These are phyloP conservation scores for Beauveria sp. DNA, from an alignment of 2,329 filamentous ascomycete species.

Conservation along the genomic window DNA sequence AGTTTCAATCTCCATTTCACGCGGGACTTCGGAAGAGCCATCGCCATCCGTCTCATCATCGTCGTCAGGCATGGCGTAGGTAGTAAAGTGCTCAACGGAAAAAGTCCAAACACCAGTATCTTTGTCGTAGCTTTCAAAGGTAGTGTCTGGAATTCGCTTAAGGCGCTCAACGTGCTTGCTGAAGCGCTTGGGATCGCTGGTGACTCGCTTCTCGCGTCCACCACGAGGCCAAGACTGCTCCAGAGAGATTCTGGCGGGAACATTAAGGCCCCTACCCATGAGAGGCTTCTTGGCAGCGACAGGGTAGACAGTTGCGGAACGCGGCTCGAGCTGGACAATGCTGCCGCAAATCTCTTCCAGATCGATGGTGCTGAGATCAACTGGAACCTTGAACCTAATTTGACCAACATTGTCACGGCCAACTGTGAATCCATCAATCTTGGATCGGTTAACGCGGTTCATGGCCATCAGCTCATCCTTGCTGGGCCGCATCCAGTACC, in stretches of 20 bases:
- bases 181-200: conserved; percentile 54
- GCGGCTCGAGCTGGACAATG: conserved; percentile 68
- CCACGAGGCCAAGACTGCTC: conserved; percentile 86
- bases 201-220: conserved; percentile 46
- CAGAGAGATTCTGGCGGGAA: conserved; percentile 79
- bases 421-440: conserved; percentile 67
- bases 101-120: conserved; percentile 86
- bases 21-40: conserved; percentile 13
- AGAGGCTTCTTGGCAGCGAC: conserved; percentile 70
- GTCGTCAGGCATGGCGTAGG: conserved; percentile 77
- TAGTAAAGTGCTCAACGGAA: conserved; percentile 92
- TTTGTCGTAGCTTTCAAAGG: conserved; percentile 72
- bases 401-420: conserved; percentile 76
- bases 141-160: conserved; percentile 69
- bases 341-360: conserved; percentile 71
- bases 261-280: conserved; percentile 82
- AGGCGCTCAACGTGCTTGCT: conserved; percentile 79
- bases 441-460: conserved; percentile 70
- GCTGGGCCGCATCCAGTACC: conserved; percentile 81
- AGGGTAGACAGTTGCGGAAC: conserved; percentile 83
- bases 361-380: conserved; percentile 74
- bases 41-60: conserved; percentile 36
- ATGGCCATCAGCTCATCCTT: conserved; percentile 69
- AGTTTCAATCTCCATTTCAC: conserved; percentile 28
- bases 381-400: conserved; percentile 72